phyloP scores from a whole-genome alignment of 495 filamentous ascomycete genomes.

The Penicillium alfredii region DNA sequence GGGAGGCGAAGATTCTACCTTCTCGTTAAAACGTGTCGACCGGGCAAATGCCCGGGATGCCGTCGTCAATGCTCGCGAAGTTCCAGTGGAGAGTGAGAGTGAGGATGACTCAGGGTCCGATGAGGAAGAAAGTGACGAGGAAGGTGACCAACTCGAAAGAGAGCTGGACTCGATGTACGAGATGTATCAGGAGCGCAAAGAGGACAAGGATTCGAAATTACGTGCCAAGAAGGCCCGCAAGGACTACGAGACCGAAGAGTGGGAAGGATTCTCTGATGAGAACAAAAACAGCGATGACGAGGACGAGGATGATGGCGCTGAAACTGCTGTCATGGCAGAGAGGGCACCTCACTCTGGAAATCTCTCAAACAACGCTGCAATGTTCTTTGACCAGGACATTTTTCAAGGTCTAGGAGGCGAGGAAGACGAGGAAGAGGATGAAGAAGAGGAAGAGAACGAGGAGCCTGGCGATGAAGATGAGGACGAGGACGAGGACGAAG shows the following conservation, averaged over 20 bases:
- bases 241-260: constrained; percentile 79
- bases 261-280: constrained; percentile 77
- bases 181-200: constrained; percentile 72
- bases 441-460: constrained; percentile 32
- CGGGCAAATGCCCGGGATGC: constrained; percentile 61
- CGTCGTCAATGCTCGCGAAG: constrained; percentile 74
- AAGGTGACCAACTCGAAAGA: constrained; percentile 72
- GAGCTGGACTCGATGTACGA: constrained; percentile 85
- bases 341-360: constrained; percentile 38
- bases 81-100: constrained; percentile 45
- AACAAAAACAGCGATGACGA: constrained; percentile 49
- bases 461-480: constrained; percentile 39
- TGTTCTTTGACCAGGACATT: constrained; percentile 94
- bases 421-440: constrained; percentile 39
- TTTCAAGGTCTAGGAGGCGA: constrained; percentile 71
- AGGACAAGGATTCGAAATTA: constrained; percentile 75
- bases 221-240: constrained; percentile 82
- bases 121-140: constrained; percentile 63
- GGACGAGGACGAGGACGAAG: constrained; percentile 15
- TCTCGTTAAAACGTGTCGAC: constrained; percentile 73
- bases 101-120: constrained; percentile 57
- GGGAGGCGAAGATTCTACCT: constrained; percentile 71
- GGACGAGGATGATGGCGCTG: constrained; percentile 52
- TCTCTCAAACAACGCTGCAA: constrained; percentile 72
- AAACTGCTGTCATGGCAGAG: constrained; percentile 44